Percentiles rank a stretch among this genome's conserved stretches.
Evolutionary conservation across 371 early-diverging fungal genomes (phyloP).

Genomic region (Mucor lusitanicus): DNA sequence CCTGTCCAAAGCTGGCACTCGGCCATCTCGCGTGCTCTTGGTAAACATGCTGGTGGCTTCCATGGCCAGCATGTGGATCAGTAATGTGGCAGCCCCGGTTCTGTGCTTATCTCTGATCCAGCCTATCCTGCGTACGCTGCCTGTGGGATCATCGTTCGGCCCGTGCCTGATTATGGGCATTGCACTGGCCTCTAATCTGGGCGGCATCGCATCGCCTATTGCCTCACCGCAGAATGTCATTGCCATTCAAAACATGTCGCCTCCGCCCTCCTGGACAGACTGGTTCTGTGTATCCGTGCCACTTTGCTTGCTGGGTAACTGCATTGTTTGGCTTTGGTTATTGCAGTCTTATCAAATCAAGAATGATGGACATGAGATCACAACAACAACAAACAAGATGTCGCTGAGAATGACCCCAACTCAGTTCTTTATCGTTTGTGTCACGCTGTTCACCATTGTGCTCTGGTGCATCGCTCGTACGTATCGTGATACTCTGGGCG

Average conservation of each 20-base stretch:
- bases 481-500: conserved; percentile 68
- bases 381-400: conserved; percentile 30
- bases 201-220: conserved; percentile 88
- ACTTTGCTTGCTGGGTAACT: conserved; percentile 62
- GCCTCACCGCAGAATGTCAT: conserved; percentile 82
- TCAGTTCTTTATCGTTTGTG: conserved; percentile 64
- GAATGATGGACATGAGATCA: conserved; percentile 48
- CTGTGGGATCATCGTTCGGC: conserved; percentile 65
- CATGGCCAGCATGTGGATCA: conserved; percentile 96
- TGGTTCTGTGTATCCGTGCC: conserved; percentile 69
- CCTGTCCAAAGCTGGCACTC: conserved; percentile 86
- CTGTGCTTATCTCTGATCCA: conserved; percentile 93
- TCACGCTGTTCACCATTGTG: conserved; percentile 70
- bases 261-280: conserved; percentile 70
- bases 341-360: conserved; percentile 61
- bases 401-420: conserved; percentile 44
- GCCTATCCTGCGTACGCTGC: conserved; percentile 78
- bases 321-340: conserved; percentile 70
- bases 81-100: conserved; percentile 97
- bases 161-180: conserved; percentile 79
- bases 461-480: conserved; percentile 76
- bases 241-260: conserved; percentile 74
- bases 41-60: conserved; percentile 95
- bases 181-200: conserved; percentile 82
- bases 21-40: conserved; percentile 80